Evolutionary conservation across 495 filamentous ascomycete genomes (phyloP).

Genomic region (Penicillium angulare): DNA sequence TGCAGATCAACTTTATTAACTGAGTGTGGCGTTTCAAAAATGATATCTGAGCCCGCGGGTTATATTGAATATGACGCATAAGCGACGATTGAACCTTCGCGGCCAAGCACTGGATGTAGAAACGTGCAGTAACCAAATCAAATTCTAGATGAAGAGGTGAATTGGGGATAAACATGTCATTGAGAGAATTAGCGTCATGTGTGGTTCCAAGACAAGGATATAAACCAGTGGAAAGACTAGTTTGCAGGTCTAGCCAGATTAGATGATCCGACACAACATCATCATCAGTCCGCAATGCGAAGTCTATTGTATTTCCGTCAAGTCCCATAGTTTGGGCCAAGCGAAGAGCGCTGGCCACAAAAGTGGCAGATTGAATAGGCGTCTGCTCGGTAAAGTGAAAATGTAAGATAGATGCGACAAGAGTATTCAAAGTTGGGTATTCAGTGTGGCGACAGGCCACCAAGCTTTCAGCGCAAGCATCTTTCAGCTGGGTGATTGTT

Average conservation of each 20-base stretch:
- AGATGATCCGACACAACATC: slow-evolving; percentile 23
- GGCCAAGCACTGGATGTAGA: slow-evolving; percentile 2
- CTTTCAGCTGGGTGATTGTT: slow-evolving; percentile 4
- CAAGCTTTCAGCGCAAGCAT: slow-evolving; percentile 9
- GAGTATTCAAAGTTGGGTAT: slow-evolving; percentile 22
- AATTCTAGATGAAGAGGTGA: neutral
- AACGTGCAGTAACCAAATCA: neutral
- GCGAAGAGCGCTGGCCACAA: no score
- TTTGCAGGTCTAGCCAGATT: slow-evolving; percentile 24
- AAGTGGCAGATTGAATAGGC: slow-evolving; percentile 3
- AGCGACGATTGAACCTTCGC: slow-evolving; percentile 2
- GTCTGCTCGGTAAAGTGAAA: neutral
- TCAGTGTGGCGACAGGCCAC: slow-evolving; percentile 9
- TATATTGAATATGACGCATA: neutral
- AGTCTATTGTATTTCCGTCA: slow-evolving; percentile 4
- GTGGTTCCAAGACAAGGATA: slow-evolving; percentile 3
- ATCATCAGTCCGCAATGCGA: neutral
- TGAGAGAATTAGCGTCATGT: neutral
- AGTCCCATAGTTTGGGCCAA: slow-evolving; percentile 22
- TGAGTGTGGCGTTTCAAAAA: no score
- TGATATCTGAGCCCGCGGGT: no score
- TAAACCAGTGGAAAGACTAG: slow-evolving; percentile 20
- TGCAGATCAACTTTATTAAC: no score
- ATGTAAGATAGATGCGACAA: slow-evolving; percentile 11
- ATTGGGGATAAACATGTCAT: neutral